Evolutionary conservation across 305 asterid genomes (phyloP).

Genomic region (Solanum hybrid): DNA sequence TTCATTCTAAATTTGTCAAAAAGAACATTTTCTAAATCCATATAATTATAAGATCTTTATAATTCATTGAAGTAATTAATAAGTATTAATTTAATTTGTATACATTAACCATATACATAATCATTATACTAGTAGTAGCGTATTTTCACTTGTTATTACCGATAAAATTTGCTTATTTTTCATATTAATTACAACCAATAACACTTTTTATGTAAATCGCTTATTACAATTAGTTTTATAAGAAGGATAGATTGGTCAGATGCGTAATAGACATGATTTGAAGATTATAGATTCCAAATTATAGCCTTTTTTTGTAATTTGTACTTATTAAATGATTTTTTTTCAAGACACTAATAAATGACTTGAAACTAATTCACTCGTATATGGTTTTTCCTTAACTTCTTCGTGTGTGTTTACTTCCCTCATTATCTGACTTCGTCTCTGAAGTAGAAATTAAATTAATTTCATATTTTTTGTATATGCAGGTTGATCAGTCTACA

Average conservation of each 20-base stretch:
- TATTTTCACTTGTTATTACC: no score
- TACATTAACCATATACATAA: no score
- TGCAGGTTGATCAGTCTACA: conserved; percentile 51
- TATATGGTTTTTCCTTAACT: background rate
- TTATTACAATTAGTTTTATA: no score
- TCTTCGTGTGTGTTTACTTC: background rate
- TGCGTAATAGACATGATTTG: background rate
- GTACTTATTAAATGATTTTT: background rate
- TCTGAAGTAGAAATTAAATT: background rate
- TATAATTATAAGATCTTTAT: background rate
- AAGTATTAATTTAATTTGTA: no score
- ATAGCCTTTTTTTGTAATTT: background rate
- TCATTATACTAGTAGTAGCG: no score
- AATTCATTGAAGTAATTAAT: no score
- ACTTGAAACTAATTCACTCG: background rate
- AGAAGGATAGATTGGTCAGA: no score
- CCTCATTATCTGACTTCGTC: background rate
- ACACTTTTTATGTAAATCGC: no score
- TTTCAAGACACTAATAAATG: no score
- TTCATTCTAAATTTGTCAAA: background rate
- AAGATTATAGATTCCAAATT: no score
- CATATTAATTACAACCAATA: no score
- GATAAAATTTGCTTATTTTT: no score
- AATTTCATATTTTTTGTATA: background rate
- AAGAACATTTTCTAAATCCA: background rate